These are phyloP conservation scores for Begonia peltatifolia DNA, from an alignment of 306 rosid genomes.

Conservation along the genomic window DNA sequence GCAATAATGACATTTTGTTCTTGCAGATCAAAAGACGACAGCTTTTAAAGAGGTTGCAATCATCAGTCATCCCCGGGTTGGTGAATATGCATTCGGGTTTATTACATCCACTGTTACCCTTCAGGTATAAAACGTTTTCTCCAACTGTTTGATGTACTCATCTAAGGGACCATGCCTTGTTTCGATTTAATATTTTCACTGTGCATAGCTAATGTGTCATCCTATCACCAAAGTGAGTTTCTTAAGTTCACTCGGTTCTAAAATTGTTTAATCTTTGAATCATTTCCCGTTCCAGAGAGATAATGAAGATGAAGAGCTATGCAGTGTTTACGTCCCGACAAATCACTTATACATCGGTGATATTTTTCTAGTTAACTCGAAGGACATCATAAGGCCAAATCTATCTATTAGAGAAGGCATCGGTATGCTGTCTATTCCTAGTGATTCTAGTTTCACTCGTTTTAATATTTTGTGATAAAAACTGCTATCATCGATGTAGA, in stretches of 20 bases:
- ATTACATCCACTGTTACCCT: constrained; percentile 79
- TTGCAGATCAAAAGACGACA: constrained; percentile 78
- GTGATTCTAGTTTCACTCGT: neutral
- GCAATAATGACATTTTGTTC: neutral
- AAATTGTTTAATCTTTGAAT: neutral
- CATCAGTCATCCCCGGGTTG: constrained; percentile 77
- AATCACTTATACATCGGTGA: constrained; percentile 88
- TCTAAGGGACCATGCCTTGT: neutral
- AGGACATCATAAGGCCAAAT: constrained; percentile 76
- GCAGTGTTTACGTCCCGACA: constrained; percentile 86
- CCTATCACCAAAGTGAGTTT: too few species aligned
- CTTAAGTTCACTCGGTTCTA: neutral
- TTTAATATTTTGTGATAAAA: neutral
- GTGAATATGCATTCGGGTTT: constrained; percentile 96
- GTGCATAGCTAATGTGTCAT: too few species aligned
- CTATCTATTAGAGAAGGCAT: constrained; percentile 89
- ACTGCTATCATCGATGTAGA: constrained; percentile 26
- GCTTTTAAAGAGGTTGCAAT: constrained; percentile 93
- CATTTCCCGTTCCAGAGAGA: constrained; percentile 36
- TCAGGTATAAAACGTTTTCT: constrained; percentile 29
- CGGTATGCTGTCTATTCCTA: constrained; percentile 25
- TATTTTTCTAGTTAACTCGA: constrained; percentile 54
- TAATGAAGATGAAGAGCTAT: constrained; percentile 73
- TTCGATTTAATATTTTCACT: neutral
- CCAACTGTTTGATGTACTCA: neutral